Evolutionary conservation across 2,329 filamentous ascomycete genomes (phyloP), one percentile per base, ranked within the genome.

Genomic region (Fusarium marasasianum): DNA sequence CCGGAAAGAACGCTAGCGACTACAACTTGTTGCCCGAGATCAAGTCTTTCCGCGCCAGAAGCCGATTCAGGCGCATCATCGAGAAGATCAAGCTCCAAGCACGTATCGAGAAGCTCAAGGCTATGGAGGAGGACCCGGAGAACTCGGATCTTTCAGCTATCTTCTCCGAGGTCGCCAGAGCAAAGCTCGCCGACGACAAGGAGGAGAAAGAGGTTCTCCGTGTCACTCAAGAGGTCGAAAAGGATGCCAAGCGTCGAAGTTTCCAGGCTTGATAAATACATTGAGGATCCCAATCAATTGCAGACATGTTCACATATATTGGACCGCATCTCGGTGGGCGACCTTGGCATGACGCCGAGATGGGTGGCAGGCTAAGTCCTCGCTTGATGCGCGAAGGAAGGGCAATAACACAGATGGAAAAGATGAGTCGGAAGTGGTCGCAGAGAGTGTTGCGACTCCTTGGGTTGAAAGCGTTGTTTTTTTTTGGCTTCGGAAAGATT

Each of bases 1-100:
- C 91, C 80, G 96, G 96, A 82, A 89, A 96, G 86, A 96, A 91
- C 72, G 96, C 96, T 72, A 94, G 93, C 71, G 95, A 98, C 84
- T 95, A 98, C 90, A 95, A 99, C 88, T 90, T 99, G 89, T 86
- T 99, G 83, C 96, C 96, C 76, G 96, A 99, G 86, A 97, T 99
- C 78, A 94, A 93, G 84, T 93, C 95, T 59, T 97, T 96, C 86
- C 94, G 97, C 84, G 93, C 95, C 73, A 95, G 95, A 84, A 94
- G 94, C 65, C 94, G 95, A 72, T 92, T 99, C 77, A 93, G 93
- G 83, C 93, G 96, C 74, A 96, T 95, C 79, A 97, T 99, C 85
- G 94, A 98, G 84, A 92, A 98, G 80, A 93, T 98, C 87, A 98
- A 97, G 85, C 91, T 99, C 62, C 91, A 94, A 75, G 98, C 98